Conservation (phyloP, 163 green algal genomes). For the Scenedesmus sp. region DNA sequence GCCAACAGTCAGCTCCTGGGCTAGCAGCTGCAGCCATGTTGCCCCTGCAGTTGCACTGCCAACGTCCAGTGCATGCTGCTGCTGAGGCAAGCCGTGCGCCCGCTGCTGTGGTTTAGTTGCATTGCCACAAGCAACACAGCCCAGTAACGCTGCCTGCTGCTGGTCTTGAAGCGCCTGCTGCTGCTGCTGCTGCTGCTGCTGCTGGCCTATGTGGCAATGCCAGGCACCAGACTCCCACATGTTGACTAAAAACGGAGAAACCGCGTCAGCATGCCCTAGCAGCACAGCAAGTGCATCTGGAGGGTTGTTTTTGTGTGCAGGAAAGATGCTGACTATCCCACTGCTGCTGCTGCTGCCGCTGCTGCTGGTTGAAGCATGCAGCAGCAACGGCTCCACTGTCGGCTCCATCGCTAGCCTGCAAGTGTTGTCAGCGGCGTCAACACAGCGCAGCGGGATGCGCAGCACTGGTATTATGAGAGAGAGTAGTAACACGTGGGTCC, state of each 20-base stretch:
- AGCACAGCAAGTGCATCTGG: constrained; percentile 5
- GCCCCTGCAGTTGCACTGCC: constrained; percentile 5
- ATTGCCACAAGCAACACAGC: not conserved
- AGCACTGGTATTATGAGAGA: too few relatives aligned
- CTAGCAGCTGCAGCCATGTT: not conserved
- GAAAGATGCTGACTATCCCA: not conserved
- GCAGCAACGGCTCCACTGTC: not conserved
- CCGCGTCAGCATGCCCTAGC: not conserved
- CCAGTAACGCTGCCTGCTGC: not conserved
- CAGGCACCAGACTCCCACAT: not conserved
- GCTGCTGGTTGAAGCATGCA: not conserved
- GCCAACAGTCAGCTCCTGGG: not conserved
- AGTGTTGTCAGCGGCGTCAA: too few relatives aligned
- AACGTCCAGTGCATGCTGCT: not conserved
- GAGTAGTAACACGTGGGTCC: too few relatives aligned
- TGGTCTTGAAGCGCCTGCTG: not conserved
- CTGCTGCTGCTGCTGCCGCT: not conserved
- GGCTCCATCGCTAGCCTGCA: constrained; percentile 48
- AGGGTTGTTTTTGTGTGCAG: not conserved
- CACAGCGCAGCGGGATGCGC: too few relatives aligned
- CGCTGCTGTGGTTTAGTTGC: not conserved
- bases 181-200: not conserved
- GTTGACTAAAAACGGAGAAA: not conserved
- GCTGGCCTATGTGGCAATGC: not conserved
- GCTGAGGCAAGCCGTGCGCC: not conserved